phyloP scores from a whole-genome alignment of 2,329 filamentous ascomycete species.

The Fusarium verticillioides region DNA sequence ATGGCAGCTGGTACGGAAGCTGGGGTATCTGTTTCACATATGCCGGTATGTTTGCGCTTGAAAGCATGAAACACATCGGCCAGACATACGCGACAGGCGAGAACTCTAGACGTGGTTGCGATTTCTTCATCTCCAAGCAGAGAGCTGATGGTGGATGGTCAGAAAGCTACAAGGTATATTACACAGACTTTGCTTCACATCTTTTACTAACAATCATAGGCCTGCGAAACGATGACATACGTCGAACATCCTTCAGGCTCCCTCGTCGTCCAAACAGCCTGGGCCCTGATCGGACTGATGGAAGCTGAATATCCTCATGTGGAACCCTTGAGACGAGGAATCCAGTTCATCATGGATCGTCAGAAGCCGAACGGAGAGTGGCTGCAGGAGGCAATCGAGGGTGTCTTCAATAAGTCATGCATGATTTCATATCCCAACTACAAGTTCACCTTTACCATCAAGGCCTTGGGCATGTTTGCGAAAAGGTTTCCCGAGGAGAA shows the following conservation, averaged over 20 bases:
- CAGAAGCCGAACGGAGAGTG: constrained; percentile 93
- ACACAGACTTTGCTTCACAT: neutral
- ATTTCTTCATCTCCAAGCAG: constrained; percentile 88
- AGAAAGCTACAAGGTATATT: constrained; percentile 81
- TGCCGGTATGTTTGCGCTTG: constrained; percentile 94
- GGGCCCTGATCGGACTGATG: constrained; percentile 85
- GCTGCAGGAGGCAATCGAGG: constrained; percentile 95
- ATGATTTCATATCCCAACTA: constrained; percentile 99
- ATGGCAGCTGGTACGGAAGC: constrained; percentile 97
- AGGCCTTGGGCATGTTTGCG: constrained; percentile 91
- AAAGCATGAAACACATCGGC: constrained; percentile 83
- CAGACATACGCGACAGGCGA: constrained; percentile 82
- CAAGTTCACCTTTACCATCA: constrained; percentile 95
- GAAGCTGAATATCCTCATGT: constrained; percentile 84
- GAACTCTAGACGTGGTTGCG: constrained; percentile 78
- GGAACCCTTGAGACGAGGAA: constrained; percentile 76
- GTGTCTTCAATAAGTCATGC: constrained; percentile 98
- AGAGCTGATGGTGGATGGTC: constrained; percentile 94
- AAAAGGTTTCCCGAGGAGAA: constrained; percentile 74
- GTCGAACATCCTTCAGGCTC: constrained; percentile 78
- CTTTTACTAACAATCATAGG: constrained; percentile 54
- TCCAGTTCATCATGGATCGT: constrained; percentile 83
- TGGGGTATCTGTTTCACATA: constrained; percentile 99
- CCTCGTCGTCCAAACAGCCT: constrained; percentile 94
- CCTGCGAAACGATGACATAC: constrained; percentile 82